Percentiles rank a stretch among this genome's conserved stretches.
These are phyloP conservation scores for Abrus precatorius DNA, from an alignment of 306 rosid species.

Conservation along the genomic window DNA sequence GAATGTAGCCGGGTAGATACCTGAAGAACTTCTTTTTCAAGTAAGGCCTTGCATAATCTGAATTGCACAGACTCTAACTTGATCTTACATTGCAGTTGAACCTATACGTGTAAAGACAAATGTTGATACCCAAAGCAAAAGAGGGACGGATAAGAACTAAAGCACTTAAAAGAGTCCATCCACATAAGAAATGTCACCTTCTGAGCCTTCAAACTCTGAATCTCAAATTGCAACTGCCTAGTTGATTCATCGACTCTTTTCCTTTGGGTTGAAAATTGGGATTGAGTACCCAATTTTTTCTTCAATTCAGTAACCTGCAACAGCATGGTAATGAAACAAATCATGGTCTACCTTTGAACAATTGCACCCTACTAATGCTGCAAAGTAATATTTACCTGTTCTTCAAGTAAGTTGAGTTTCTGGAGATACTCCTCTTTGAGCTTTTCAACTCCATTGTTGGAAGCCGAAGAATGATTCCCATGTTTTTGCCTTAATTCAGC, in stretches of 20 bases:
- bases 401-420: slow-evolving; percentile 83
- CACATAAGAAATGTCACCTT: slow-evolving; percentile 62
- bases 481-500: slow-evolving; percentile 66
- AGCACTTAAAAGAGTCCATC: slow-evolving; percentile 1
- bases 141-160: background rate
- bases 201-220: slow-evolving; percentile 85
- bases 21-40: slow-evolving; percentile 91
- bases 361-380: background rate
- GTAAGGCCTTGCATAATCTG: slow-evolving; percentile 69
- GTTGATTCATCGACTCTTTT: slow-evolving; percentile 70
- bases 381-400: slow-evolving; percentile 66
- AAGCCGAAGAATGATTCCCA: slow-evolving; percentile 57
- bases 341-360: background rate
- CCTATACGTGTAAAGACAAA: slow-evolving; percentile 57
- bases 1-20: slow-evolving; percentile 54
- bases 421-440: slow-evolving; percentile 82
- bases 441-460: slow-evolving; percentile 66
- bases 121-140: slow-evolving; percentile 28
- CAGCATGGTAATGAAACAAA: slow-evolving; percentile 19
- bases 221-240: slow-evolving; percentile 69
- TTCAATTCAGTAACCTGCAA: slow-evolving; percentile 79
- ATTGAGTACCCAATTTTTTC: slow-evolving; percentile 74
- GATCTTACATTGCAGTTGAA: slow-evolving; percentile 85
- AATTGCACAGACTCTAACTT: slow-evolving; percentile 86
- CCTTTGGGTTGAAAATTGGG: slow-evolving; percentile 81